phyloP scores from a whole-genome alignment of 2,329 filamentous ascomycete genomes.

The Dothistroma pini region DNA sequence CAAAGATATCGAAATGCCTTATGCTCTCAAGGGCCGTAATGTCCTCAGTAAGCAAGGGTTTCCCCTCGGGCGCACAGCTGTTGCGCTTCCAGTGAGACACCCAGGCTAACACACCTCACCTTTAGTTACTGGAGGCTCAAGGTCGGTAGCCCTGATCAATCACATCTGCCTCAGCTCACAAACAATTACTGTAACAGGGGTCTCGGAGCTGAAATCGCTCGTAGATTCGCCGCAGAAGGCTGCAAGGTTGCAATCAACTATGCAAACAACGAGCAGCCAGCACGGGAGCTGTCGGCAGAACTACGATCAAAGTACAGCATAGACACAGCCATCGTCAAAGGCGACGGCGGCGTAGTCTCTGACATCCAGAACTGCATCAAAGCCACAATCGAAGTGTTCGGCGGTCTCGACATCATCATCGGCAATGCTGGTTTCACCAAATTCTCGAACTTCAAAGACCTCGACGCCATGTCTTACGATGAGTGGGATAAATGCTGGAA shows the following conservation, averaged over 20 bases:
- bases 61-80: too few species aligned
- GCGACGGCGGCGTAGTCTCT: slow-evolving; percentile 59
- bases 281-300: slow-evolving; percentile 55
- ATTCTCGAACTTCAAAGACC: slow-evolving; percentile 54
- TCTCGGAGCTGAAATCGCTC: slow-evolving; percentile 65
- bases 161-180: slow-evolving; percentile 6
- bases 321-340: slow-evolving; percentile 57
- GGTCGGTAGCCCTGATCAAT: slow-evolving; percentile 42
- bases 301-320: slow-evolving; percentile 51
- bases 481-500: slow-evolving; percentile 66
- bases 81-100: too few species aligned
- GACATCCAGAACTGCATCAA: slow-evolving; percentile 60
- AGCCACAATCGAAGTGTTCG: slow-evolving; percentile 57
- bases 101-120: too few species aligned
- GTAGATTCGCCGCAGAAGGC: slow-evolving; percentile 65
- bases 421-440: slow-evolving; percentile 70
- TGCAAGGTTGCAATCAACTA: slow-evolving; percentile 73
- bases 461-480: slow-evolving; percentile 56
- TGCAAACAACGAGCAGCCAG: slow-evolving; percentile 57
- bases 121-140: slow-evolving; percentile 57
- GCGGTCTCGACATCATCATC: slow-evolving; percentile 71
- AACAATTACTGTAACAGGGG: slow-evolving; percentile 50
- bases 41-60: slow-evolving; percentile 43
- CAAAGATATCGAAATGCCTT: slow-evolving; percentile 50
- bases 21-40: slow-evolving; percentile 58